Evolutionary conservation across 305 asterid genomes (phyloP).

Genomic region (Andrographis paniculata): DNA sequence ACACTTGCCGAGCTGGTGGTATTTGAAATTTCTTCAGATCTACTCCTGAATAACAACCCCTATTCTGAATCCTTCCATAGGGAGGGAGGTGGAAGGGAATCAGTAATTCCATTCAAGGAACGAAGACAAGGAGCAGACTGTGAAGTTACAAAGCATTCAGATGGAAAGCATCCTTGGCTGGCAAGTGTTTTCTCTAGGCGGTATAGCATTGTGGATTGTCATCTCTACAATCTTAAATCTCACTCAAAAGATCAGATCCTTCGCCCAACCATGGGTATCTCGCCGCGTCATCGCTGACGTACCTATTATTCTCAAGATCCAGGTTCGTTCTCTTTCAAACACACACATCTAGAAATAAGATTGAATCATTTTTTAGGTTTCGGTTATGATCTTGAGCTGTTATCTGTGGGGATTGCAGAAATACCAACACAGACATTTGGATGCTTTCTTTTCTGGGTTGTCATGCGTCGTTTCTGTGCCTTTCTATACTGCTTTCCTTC

Average conservation of each 20-base stretch:
- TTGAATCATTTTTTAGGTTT: background rate
- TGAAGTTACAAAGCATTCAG: too few relatives aligned
- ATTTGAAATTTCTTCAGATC: too few relatives aligned
- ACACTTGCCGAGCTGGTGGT: too few relatives aligned
- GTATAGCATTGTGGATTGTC: constrained; percentile 62
- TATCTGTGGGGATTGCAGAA: constrained; percentile 44
- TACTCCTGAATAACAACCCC: too few relatives aligned
- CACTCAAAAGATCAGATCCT: constrained; percentile 70
- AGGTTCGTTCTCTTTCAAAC: constrained; percentile 61
- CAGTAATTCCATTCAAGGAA: too few relatives aligned
- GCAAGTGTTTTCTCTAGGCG: constrained; percentile 52
- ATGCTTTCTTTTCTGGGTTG: constrained; percentile 71
- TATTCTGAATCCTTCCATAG: too few relatives aligned
- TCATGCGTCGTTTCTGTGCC: constrained; percentile 96
- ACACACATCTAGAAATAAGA: too few relatives aligned
- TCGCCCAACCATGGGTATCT: constrained; percentile 68
- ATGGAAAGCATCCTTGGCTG: too few relatives aligned
- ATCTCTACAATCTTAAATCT: constrained; percentile 58
- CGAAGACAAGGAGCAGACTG: too few relatives aligned
- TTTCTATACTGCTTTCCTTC: constrained; percentile 93
- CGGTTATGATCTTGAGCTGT: constrained; percentile 4
- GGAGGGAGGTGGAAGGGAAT: too few relatives aligned
- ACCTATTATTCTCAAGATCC: constrained; percentile 66
- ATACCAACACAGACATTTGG: constrained; percentile 51
- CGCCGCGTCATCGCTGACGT: constrained; percentile 44